A percentile compares a stretch with the other conserved stretches of the same genome.
Evolutionary conservation across 2,329 filamentous ascomycete species (phyloP).

Genomic region (Pseudogymnoascus sp.): DNA sequence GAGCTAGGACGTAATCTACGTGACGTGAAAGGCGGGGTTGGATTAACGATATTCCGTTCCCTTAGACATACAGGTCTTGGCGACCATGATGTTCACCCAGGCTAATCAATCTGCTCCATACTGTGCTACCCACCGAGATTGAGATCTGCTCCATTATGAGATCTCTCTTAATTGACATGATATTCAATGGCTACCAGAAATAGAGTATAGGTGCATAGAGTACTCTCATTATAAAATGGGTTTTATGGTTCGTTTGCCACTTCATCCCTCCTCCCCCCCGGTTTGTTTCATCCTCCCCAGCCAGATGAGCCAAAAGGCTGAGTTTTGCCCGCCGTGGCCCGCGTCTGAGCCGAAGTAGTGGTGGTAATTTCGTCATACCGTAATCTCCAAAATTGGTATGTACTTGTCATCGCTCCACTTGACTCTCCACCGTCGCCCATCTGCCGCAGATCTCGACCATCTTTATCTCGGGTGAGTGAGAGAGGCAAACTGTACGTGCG

Average conservation of each 20-base stretch:
- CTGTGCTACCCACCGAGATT: background rate
- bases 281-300: background rate
- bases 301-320: background rate
- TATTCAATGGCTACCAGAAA: background rate
- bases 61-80: background rate
- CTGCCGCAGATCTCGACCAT: conserved; percentile 7
- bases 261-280: background rate
- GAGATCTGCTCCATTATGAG: conserved; percentile 1
- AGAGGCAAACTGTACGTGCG: background rate
- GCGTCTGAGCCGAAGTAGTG: background rate
- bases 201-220: background rate
- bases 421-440: conserved; percentile 6
- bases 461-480: conserved; percentile 5
- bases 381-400: conserved; percentile 3
- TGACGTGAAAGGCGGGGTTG: conserved; percentile 7
- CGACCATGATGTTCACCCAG: background rate
- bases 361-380: conserved; percentile 7
- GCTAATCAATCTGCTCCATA: conserved; percentile 1
- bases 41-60: background rate
- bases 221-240: background rate
- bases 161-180: background rate
- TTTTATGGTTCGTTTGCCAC: background rate
- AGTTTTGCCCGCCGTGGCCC: background rate
- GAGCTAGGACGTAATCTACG: conserved; percentile 4
- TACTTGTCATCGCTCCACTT: conserved; percentile 8